Percentiles rank a stretch among this genome's conserved stretches.
Evolutionary conservation across 495 filamentous ascomycete genomes (phyloP).

Genomic region (Annulohypoxylon moriforme): DNA sequence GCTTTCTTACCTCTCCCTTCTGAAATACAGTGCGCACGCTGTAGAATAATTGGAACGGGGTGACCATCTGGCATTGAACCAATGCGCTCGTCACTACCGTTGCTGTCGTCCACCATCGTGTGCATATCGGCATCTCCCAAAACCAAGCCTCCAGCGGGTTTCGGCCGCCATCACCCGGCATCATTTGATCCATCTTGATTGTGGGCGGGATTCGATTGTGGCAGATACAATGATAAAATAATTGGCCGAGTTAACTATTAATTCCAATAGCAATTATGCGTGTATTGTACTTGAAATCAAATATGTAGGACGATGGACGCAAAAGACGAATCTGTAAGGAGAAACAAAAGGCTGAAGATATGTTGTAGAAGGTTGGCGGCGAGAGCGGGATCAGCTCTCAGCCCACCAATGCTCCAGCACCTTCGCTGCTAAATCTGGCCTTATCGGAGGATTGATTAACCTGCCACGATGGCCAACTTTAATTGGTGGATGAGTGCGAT

Average conservation of each 20-base stretch:
- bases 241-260: not conserved
- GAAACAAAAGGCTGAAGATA: conserved; percentile 17
- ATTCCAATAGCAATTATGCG: not conserved
- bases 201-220: not conserved
- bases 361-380: conserved; percentile 19
- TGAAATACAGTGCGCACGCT: conserved; percentile 91
- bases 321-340: not conserved
- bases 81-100: conserved; percentile 88
- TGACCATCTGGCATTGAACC: conserved; percentile 91
- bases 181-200: conserved; percentile 70
- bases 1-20: conserved; percentile 79
- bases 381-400: conserved; percentile 21
- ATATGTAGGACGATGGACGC: not conserved
- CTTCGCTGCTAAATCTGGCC: conserved; percentile 42
- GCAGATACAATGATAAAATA: not conserved
- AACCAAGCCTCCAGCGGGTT: conserved; percentile 97
- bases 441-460: conserved; percentile 40
- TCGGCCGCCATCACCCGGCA: conserved; percentile 73
- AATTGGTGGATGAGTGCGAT: not conserved
- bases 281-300: not conserved
- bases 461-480: conserved; percentile 12
- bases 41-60: conserved; percentile 95
- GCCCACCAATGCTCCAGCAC: conserved; percentile 2
- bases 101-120: conserved; percentile 94
- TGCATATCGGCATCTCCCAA: conserved; percentile 96